Evolutionary conservation across 441 rosid genomes (phyloP).

Genomic region (Euphorbia schlechtendalii): DNA sequence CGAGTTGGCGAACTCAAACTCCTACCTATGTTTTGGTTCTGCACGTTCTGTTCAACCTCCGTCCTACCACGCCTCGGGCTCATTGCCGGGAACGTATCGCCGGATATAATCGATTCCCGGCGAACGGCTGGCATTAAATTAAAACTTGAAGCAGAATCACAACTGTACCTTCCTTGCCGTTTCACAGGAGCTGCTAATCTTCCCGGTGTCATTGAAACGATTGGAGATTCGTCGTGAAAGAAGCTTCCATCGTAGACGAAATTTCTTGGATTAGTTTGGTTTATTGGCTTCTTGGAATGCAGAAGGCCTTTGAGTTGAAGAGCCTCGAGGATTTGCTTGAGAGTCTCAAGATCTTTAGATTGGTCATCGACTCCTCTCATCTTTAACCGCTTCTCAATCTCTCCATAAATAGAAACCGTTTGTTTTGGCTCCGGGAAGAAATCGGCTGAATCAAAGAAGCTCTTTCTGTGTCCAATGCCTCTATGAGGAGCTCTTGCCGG

Average conservation of each 20-base stretch:
- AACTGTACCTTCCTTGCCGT: slow-evolving; percentile 23
- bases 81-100: slow-evolving; percentile 22
- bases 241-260: slow-evolving; percentile 31
- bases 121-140: slow-evolving; percentile 34
- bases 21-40: slow-evolving; percentile 38
- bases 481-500: slow-evolving; percentile 34
- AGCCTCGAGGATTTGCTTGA: slow-evolving; percentile 83
- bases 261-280: slow-evolving; percentile 30
- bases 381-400: slow-evolving; percentile 55
- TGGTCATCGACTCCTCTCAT: slow-evolving; percentile 70
- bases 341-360: slow-evolving; percentile 72
- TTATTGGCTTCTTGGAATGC: slow-evolving; percentile 39
- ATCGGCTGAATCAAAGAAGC: slow-evolving; percentile 64
- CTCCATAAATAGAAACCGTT: slow-evolving; percentile 38
- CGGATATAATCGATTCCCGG: slow-evolving; percentile 22
- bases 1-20: slow-evolving; percentile 33
- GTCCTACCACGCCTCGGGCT: slow-evolving; percentile 41
- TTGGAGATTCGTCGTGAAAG: slow-evolving; percentile 36
- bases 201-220: slow-evolving; percentile 44
- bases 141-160: slow-evolving; percentile 27
- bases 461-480: slow-evolving; percentile 44
- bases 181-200: slow-evolving; percentile 18
- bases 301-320: slow-evolving; percentile 82
- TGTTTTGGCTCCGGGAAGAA: slow-evolving; percentile 74
- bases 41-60: slow-evolving; percentile 28